These are phyloP conservation scores for Boeremia lycopersici DNA, from an alignment of 2,329 filamentous ascomycete species.

Conservation along the genomic window DNA sequence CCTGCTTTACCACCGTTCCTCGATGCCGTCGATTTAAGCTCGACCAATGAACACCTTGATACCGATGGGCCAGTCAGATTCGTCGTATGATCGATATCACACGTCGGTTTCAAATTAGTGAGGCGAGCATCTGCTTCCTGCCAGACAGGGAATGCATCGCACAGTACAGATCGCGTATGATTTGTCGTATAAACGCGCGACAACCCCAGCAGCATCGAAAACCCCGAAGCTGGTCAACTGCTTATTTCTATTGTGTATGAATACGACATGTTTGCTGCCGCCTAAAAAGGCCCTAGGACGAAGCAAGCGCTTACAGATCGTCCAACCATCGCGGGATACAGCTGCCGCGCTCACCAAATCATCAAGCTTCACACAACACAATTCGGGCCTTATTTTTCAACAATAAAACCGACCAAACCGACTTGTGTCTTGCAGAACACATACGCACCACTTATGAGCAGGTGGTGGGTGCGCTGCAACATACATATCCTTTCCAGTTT, in stretches of 20 bases:
- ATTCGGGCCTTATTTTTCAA: too few relatives aligned
- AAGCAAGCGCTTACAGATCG: background rate
- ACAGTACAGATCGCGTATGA: background rate
- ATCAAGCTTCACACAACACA: too few relatives aligned
- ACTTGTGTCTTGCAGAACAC: too few relatives aligned
- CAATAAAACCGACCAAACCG: too few relatives aligned
- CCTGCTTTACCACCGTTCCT: background rate
- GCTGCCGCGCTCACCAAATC: background rate
- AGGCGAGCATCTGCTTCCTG: background rate
- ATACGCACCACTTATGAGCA: too few relatives aligned
- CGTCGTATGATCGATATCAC: background rate
- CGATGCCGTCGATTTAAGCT: conserved; percentile 1
- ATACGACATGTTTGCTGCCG: too few relatives aligned
- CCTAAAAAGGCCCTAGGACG: background rate
- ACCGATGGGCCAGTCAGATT: background rate
- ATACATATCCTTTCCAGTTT: too few relatives aligned
- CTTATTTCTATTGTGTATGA: background rate
- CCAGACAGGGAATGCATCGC: background rate
- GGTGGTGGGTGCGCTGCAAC: too few relatives aligned
- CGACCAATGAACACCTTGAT: background rate
- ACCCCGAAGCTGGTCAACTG: background rate
- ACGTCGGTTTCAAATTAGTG: background rate
- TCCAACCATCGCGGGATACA: background rate
- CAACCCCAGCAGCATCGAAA: background rate
- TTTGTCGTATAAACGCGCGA: background rate